These are phyloP conservation scores for Cryphonectria japonica DNA, from an alignment of 2,329 filamentous ascomycete genomes.

Conservation along the genomic window DNA sequence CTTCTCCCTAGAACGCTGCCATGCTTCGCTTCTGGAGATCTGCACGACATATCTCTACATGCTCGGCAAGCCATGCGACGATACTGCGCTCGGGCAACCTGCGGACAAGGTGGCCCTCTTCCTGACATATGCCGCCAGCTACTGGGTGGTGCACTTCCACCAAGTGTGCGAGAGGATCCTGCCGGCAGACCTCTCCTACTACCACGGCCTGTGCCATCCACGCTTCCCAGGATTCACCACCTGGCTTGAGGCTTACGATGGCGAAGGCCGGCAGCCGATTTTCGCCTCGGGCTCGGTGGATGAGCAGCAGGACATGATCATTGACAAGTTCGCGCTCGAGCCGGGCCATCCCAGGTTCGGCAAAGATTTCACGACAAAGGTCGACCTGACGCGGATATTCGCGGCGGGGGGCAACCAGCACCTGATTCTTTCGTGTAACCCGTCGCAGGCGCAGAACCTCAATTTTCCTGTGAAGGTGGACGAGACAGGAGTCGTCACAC, in stretches of 20 bases:
- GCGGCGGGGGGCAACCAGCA: neutral
- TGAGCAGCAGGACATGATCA: constrained; percentile 9
- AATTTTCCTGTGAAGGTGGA: constrained; percentile 15
- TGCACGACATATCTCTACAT: constrained; percentile 16
- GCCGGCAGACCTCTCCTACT: constrained; percentile 6
- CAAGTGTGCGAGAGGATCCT: neutral
- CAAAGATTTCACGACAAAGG: neutral
- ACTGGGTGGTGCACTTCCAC: constrained; percentile 13
- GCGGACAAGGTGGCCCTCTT: neutral
- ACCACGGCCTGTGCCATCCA: constrained; percentile 18
- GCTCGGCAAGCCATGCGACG: constrained; percentile 7
- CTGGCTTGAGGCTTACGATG: constrained; percentile 9
- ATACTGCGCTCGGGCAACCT: neutral
- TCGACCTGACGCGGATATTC: neutral
- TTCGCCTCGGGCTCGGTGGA: constrained; percentile 5
- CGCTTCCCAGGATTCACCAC: constrained; percentile 14
- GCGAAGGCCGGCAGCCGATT: neutral
- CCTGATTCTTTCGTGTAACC: neutral
- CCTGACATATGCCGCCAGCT: neutral
- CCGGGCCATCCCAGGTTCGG: neutral
- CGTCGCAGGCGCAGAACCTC: neutral
- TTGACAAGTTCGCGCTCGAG: neutral
- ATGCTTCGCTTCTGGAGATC: constrained; percentile 13
- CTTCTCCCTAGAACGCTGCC: constrained; percentile 5
- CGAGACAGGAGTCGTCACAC: constrained; percentile 6